A percentile compares a stretch with the other conserved stretches of the same genome.
Conservation (phyloP, 441 rosid species). For the Gossypium lobatum region DNA sequence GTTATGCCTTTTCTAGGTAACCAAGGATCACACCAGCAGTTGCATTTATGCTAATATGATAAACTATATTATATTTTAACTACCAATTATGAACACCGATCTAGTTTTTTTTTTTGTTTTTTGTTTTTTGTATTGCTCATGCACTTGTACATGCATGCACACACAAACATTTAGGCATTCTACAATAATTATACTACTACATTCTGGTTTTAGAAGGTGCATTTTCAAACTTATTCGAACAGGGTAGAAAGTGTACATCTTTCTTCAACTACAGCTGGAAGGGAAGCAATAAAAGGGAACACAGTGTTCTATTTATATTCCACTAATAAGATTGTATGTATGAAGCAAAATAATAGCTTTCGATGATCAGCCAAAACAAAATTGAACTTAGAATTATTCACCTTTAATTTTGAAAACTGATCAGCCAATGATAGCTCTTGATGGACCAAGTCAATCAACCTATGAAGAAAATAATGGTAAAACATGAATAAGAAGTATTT, state of each 20-base stretch:
- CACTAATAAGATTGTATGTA: background rate
- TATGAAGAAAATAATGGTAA: slow-evolving; percentile 23
- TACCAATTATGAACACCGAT: background rate
- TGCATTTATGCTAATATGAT: background rate
- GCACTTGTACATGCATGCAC: background rate
- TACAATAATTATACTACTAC: background rate
- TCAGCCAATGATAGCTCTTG: slow-evolving; percentile 87
- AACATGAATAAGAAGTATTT: slow-evolving; percentile 1
- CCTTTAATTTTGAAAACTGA: slow-evolving; percentile 90
- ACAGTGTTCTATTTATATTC: background rate
- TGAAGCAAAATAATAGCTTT: background rate
- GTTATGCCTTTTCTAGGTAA: background rate
- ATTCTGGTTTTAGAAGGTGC: background rate
- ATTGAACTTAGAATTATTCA: slow-evolving; percentile 25
- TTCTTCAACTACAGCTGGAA: background rate
- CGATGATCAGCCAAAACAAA: background rate
- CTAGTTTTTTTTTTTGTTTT: background rate
- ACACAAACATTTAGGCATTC: background rate
- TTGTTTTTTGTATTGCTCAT: background rate
- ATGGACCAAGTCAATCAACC: slow-evolving; percentile 91
- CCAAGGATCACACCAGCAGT: background rate
- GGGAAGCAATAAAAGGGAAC: background rate
- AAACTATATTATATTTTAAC: background rate
- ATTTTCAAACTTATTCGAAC: background rate
- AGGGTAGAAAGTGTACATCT: background rate